Evolutionary conservation across 768 basidiomycete genomes (phyloP).

Genomic region (Tricholoma flavovirens): DNA sequence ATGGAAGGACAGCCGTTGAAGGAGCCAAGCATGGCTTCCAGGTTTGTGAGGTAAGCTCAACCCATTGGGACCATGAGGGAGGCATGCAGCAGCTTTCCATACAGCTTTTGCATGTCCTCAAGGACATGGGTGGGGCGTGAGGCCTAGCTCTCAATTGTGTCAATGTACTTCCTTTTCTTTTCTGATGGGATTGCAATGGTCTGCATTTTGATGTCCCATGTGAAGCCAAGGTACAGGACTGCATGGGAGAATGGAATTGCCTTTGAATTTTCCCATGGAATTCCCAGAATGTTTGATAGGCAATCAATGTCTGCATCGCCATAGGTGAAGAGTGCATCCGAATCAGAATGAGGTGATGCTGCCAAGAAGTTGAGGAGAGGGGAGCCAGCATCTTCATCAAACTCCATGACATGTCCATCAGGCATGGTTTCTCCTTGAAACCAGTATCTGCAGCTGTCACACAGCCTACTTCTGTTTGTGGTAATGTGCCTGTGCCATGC

Average conservation of each 20-base stretch:
- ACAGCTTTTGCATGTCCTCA: too few relatives aligned
- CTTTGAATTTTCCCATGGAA: too few relatives aligned
- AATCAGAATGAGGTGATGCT: too few relatives aligned
- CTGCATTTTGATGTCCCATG: slow-evolving; percentile 8
- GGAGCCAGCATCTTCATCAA: too few relatives aligned
- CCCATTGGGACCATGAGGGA: slow-evolving; percentile 1
- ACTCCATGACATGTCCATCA: background rate
- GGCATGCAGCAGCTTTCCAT: too few relatives aligned
- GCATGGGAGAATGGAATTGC: slow-evolving; percentile 15
- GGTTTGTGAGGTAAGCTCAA: slow-evolving; percentile 3
- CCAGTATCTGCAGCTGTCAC: slow-evolving; percentile 11
- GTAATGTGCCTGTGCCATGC: too few relatives aligned
- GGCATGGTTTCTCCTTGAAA: slow-evolving; percentile 12
- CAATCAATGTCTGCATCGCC: slow-evolving; percentile 29
- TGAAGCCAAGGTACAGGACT: slow-evolving; percentile 18
- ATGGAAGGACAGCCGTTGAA: slow-evolving; percentile 22
- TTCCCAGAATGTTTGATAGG: slow-evolving; percentile 22
- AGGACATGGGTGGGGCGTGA: too few relatives aligned
- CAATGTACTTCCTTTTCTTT: too few relatives aligned
- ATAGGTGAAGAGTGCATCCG: too few relatives aligned
- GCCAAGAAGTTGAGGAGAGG: too few relatives aligned
- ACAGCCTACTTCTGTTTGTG: background rate
- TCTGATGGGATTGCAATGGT: slow-evolving; percentile 1
- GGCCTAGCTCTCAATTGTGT: too few relatives aligned
- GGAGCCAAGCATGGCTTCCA: too few relatives aligned